These are phyloP conservation scores for Aeminium ludgeri DNA, from an alignment of 495 filamentous ascomycete species.

Conservation along the genomic window DNA sequence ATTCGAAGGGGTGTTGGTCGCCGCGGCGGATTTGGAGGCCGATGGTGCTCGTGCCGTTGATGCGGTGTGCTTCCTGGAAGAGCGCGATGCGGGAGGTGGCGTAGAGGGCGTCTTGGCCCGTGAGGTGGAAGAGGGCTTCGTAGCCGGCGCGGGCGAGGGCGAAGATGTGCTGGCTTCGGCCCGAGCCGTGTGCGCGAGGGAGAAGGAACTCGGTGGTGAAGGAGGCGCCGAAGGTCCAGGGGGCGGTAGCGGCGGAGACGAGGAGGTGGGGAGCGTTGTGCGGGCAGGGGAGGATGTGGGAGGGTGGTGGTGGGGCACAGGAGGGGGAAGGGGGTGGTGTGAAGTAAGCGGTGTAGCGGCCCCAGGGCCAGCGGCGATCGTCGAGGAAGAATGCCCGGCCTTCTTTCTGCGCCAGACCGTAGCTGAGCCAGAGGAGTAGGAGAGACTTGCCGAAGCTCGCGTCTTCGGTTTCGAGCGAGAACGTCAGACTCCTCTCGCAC, in stretches of 20 bases:
- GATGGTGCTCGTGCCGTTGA: slow-evolving; percentile 31
- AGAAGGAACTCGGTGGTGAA: slow-evolving; percentile 37
- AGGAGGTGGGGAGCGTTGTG: slow-evolving; percentile 49
- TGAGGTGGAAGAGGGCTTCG: slow-evolving; percentile 45
- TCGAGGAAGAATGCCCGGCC: slow-evolving; percentile 57
- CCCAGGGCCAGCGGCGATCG: slow-evolving; percentile 61
- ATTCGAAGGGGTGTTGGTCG: slow-evolving; percentile 49
- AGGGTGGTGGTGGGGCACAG: slow-evolving; percentile 43
- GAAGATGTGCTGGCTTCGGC: slow-evolving; percentile 39
- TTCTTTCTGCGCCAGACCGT: slow-evolving; percentile 54
- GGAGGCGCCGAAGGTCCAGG: slow-evolving; percentile 37
- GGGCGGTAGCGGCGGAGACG: slow-evolving; percentile 44
- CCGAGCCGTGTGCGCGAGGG: slow-evolving; percentile 28
- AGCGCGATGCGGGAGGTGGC: slow-evolving; percentile 33
- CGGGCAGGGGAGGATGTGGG: slow-evolving; percentile 54
- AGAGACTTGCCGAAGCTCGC: slow-evolving; percentile 52
- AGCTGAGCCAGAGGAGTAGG: slow-evolving; percentile 59
- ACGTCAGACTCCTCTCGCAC: slow-evolving; percentile 52
- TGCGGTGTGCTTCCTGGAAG: slow-evolving; percentile 25
- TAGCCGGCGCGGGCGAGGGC: slow-evolving; percentile 44
- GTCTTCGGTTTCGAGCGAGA: slow-evolving; percentile 47
- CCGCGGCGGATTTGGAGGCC: slow-evolving; percentile 60
- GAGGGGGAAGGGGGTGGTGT: slow-evolving; percentile 35
- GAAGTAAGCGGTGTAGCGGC: slow-evolving; percentile 50
- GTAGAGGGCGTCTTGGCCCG: slow-evolving; percentile 39